Conservation (phyloP, 768 basidiomycete species). For the Boletus pseudo-olivaceus region DNA sequence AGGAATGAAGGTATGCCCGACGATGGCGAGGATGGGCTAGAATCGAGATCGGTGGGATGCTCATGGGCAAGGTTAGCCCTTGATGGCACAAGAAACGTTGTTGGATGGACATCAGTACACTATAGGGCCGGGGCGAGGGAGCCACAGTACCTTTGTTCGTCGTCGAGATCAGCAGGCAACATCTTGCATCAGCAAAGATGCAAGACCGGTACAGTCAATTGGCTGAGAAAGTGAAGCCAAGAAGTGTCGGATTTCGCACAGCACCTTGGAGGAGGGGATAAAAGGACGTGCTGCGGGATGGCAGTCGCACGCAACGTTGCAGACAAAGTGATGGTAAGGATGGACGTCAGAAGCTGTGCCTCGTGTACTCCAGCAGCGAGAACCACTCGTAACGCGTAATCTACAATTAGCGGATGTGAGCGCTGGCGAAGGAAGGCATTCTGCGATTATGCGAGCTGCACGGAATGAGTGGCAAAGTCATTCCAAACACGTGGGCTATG, state of each 20-base stretch:
- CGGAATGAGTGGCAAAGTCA: slow-evolving; percentile 9
- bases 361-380: slow-evolving; percentile 28
- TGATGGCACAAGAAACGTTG: not conserved
- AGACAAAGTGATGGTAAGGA: slow-evolving; percentile 4
- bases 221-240: not conserved
- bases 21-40: slow-evolving; percentile 26
- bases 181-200: slow-evolving; percentile 21
- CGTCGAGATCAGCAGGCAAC: slow-evolving; percentile 28
- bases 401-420: slow-evolving; percentile 8
- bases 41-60: slow-evolving; percentile 31
- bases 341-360: slow-evolving; percentile 13
- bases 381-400: slow-evolving; percentile 19
- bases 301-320: slow-evolving; percentile 2
- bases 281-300: not conserved
- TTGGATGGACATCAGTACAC: slow-evolving; percentile 1
- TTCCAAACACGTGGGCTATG: slow-evolving; percentile 24
- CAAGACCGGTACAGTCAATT: slow-evolving; percentile 1
- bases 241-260: not conserved
- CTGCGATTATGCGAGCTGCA: slow-evolving; percentile 10
- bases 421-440: slow-evolving; percentile 10
- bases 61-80: slow-evolving; percentile 27
- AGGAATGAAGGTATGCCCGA: slow-evolving; percentile 18
- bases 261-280: not conserved
- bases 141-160: slow-evolving; percentile 25
- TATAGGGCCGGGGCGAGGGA: not conserved